Evolutionary conservation across 2,329 filamentous ascomycete species (phyloP).

Genomic region (Aureobasidium uvarum): DNA sequence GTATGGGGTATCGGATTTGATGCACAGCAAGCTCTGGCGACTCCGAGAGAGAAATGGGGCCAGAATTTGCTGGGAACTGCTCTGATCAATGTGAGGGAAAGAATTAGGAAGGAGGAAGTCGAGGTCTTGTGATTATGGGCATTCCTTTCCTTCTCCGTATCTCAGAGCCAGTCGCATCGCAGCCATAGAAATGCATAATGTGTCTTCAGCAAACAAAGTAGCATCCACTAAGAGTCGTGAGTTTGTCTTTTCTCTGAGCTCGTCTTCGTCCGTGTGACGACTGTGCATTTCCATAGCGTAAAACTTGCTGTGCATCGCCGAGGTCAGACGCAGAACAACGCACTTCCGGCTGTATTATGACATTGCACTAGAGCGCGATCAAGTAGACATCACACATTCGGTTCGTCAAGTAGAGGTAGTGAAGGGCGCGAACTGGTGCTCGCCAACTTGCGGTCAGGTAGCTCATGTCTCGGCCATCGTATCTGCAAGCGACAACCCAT

Average conservation of each 20-base stretch:
- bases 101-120: constrained; percentile 50
- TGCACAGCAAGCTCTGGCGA: constrained; percentile 49
- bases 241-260: neutral
- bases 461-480: neutral
- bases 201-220: neutral
- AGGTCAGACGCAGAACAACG: neutral
- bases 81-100: constrained; percentile 58
- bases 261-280: neutral
- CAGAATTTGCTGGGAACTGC: constrained; percentile 63
- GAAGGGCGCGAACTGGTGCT: neutral
- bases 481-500: neutral
- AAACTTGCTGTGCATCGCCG: neutral
- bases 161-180: neutral
- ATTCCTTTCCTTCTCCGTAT: neutral
- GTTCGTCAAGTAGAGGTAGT: neutral
- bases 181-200: neutral
- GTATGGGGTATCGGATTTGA: constrained; percentile 67
- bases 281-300: neutral
- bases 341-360: neutral
- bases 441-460: neutral
- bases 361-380: too few relatives aligned
- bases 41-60: constrained; percentile 56
- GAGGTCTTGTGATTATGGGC: neutral
- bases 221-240: neutral
- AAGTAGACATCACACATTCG: neutral